phyloP scores from a whole-genome alignment of 2,329 filamentous ascomycete species.

The Anisogramma anomala region DNA sequence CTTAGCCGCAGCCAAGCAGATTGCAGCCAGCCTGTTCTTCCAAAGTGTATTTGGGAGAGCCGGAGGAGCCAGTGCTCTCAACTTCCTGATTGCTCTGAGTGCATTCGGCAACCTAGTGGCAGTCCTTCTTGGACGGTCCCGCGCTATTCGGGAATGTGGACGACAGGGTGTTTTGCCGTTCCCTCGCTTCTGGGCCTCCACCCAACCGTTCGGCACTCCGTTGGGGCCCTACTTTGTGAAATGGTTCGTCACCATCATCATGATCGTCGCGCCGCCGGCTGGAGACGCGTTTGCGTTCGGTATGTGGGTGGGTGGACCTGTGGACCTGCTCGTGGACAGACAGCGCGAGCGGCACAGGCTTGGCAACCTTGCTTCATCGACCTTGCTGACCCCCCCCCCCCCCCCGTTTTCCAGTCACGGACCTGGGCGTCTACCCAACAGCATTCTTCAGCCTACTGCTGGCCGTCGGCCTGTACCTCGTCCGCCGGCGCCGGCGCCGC shows the following conservation, averaged over 20 bases:
- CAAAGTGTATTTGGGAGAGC: constrained; percentile 41
- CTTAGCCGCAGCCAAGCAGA: constrained; percentile 38
- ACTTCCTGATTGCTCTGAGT: constrained; percentile 44
- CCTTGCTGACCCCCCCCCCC: background rate
- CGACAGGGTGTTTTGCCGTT: constrained; percentile 49
- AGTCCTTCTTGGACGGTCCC: constrained; percentile 42
- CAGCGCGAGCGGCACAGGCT: too few relatives aligned
- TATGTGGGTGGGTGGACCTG: constrained; percentile 16
- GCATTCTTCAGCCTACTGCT: constrained; percentile 47
- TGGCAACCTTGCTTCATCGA: too few relatives aligned
- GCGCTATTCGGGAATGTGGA: constrained; percentile 48
- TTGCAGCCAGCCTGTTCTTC: constrained; percentile 48
- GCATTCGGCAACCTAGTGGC: constrained; percentile 48
- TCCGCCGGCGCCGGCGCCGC: constrained; percentile 42
- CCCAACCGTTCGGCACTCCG: constrained; percentile 51
- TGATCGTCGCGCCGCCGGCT: constrained; percentile 49
- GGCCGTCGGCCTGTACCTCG: constrained; percentile 43
- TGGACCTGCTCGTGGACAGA: too few relatives aligned
- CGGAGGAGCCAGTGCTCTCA: constrained; percentile 36
- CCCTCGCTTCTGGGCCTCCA: constrained; percentile 48
- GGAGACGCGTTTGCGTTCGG: constrained; percentile 55
- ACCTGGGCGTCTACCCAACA: constrained; percentile 45
- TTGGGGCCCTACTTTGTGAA: constrained; percentile 46
- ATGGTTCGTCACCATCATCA: constrained; percentile 43
- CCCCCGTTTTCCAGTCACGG: constrained; percentile 36